Conservation (phyloP, 345 rosid genomes). For the Eucalyptus paniculata region DNA sequence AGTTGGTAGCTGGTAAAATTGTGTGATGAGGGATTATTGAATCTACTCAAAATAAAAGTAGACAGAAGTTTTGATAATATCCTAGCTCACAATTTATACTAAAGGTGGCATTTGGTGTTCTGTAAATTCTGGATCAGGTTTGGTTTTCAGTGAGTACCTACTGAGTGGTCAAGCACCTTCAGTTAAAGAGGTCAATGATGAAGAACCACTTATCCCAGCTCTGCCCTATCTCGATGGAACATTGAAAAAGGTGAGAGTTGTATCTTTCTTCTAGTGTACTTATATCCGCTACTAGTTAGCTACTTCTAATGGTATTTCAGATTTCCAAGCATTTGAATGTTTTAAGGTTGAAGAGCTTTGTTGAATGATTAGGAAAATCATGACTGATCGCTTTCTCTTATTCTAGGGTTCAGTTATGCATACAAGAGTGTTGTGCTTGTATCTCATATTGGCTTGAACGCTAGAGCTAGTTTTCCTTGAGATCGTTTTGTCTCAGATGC, state of each 20-base stretch:
- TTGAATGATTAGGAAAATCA: background rate
- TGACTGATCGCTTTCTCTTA: background rate
- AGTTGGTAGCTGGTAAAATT: background rate
- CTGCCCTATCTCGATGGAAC: conserved; percentile 21
- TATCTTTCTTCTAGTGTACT: background rate
- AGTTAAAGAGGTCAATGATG: conserved; percentile 85
- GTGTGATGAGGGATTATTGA: background rate
- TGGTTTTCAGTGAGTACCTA: conserved; percentile 90
- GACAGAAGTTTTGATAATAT: background rate
- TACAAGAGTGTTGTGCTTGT: background rate
- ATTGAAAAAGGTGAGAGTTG: conserved; percentile 21
- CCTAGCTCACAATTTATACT: background rate
- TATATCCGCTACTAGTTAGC: background rate
- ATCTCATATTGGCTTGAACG: background rate
- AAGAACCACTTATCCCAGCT: conserved; percentile 88
- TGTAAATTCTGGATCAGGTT: conserved; percentile 30
- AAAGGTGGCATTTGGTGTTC: background rate
- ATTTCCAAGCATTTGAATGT: background rate
- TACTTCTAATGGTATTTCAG: background rate
- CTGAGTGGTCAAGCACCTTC: conserved; percentile 91
- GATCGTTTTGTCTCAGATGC: background rate
- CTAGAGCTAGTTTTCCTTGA: background rate
- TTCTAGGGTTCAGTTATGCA: background rate
- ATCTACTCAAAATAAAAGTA: background rate
- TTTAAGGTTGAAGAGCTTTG: background rate